Conservation (phyloP, 2,329 filamentous ascomycete species). For the Talaromyces piceae region DNA sequence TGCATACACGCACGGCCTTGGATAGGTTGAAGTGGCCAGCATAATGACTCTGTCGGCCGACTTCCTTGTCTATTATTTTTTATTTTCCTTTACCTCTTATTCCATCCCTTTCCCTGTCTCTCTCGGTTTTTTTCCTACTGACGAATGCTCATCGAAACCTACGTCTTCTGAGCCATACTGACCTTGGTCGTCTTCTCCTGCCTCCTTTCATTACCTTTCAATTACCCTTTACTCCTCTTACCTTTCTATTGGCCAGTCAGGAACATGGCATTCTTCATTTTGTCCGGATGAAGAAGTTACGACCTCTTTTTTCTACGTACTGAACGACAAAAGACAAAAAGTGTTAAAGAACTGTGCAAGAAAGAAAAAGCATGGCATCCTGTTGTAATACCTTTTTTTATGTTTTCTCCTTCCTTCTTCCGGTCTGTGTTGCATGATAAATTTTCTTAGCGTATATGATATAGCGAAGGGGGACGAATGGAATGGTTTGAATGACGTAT, state of each 20-base stretch:
- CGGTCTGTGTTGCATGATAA: constrained; percentile 5
- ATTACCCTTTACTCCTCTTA: background rate
- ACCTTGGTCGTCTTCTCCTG: no score
- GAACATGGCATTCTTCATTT: background rate
- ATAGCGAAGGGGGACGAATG: background rate
- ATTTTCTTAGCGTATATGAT: background rate
- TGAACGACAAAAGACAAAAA: background rate
- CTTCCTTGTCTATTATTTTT: background rate
- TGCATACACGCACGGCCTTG: background rate
- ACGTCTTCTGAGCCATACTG: background rate
- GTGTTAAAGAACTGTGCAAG: background rate
- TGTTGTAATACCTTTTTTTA: background rate
- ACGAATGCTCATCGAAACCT: background rate
- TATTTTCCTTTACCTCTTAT: background rate
- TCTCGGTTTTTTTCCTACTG: background rate
- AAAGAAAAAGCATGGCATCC: background rate
- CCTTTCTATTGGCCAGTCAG: background rate
- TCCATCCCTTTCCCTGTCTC: background rate
- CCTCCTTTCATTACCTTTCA: background rate
- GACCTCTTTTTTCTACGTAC: background rate
- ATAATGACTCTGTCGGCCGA: constrained; percentile 2
- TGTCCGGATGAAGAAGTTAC: background rate
- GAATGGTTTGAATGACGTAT: background rate
- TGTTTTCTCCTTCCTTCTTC: background rate
- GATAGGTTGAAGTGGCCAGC: background rate